Base-by-base conservation (phyloP, 83 land plant species). In the Picea abies region DNA sequence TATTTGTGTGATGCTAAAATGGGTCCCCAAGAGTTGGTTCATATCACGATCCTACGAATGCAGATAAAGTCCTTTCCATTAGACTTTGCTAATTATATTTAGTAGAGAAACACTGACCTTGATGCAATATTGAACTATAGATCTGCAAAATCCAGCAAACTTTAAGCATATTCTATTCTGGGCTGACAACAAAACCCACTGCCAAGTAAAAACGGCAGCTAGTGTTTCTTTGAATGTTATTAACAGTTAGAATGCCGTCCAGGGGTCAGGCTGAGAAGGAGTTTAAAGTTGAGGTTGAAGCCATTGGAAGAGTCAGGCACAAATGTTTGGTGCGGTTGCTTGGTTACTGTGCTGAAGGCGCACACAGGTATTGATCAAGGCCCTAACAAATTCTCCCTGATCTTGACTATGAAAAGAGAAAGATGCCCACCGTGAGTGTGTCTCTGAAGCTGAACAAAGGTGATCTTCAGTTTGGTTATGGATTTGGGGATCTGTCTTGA, bases 181-280 rank as follows among this genome's bases (percentile, higher is more conserved):
- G 60, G 60, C 77, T 49, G 77, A 73, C 26, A 47, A 22, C 25
- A 10, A 41, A 73, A 22, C 25, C 56, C 15, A 73, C 16, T 49
- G 7, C 39, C 10, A 73, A 4, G 11, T 73, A 14, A 22, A 20
- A 47, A 22, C 6, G 9, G 56, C 5, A 0, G 22, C 44, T 73
- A 41, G 4, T 73, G 56, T 73, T 25, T 73, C 77, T 47, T 49
- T 41, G 9, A 47, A 73, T 73, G 58, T 73, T 73, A 22, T 52
- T 52, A 11, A 52, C 56, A 52, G 12, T 11, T 52, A 52, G 56
- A 52, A 52, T 11, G 56, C n/a, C 47, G 60, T 49, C 17, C 83
- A 93, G 95, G 86, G 95, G 95, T 65, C 95, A 93, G 86, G 95
- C 95, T 44, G 93, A 93, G 76, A 91, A 83, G 85, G 95, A 93